phyloP scores from a whole-genome alignment of 1,284 basidiomycete genomes.

The Omphalotus olearius region DNA sequence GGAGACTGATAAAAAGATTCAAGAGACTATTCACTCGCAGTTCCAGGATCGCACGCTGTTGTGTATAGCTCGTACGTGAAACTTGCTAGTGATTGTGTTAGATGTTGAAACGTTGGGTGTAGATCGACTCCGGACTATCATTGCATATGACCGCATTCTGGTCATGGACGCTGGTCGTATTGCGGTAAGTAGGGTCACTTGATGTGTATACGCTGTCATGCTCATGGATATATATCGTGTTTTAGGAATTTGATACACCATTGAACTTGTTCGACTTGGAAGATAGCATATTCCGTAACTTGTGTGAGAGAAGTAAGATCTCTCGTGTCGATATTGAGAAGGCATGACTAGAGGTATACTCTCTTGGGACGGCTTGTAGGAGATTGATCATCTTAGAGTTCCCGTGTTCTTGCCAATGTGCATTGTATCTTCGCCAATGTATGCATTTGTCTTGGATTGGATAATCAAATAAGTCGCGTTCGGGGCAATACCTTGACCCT shows the following conservation, averaged over 20 bases:
- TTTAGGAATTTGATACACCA: constrained; percentile 69
- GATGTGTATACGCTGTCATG: not conserved
- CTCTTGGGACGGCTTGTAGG: not conserved
- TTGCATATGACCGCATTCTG: constrained; percentile 75
- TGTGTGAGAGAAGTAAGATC: constrained; percentile 64
- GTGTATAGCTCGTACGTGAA: constrained; percentile 59
- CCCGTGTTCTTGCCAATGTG: too few relatives aligned
- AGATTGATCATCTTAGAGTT: too few relatives aligned
- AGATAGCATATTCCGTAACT: constrained; percentile 58
- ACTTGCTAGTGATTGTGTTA: not conserved
- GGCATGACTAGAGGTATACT: not conserved
- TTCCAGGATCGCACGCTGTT: constrained; percentile 61
- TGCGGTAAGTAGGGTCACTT: constrained; percentile 36
- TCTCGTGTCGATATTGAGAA: constrained; percentile 45
- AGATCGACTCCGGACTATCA: constrained; percentile 76
- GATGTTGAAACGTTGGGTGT: constrained; percentile 7
- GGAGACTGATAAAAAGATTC: constrained; percentile 71
- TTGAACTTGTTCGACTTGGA: constrained; percentile 48
- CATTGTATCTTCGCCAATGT: too few relatives aligned
- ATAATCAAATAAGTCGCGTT: too few relatives aligned
- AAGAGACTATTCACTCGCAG: constrained; percentile 63
- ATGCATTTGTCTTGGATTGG: too few relatives aligned
- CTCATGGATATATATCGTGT: not conserved
- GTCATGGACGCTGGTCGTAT: constrained; percentile 70
- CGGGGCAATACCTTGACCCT: too few relatives aligned